Conservation (phyloP, 1,139 yeast genomes). For the Debaryomyces sp. region DNA sequence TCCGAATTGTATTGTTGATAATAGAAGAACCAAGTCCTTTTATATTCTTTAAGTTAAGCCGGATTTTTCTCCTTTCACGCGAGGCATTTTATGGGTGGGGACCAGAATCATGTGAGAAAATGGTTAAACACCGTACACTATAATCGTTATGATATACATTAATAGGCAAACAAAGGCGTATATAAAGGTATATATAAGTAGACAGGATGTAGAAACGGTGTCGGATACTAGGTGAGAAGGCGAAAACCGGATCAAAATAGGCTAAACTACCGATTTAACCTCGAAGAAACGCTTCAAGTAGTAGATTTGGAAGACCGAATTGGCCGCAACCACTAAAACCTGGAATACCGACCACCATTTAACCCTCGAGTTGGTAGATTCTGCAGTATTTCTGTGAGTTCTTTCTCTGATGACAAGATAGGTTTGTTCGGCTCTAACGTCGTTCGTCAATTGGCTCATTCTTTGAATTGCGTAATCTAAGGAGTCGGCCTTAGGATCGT, state of each 20-base stretch:
- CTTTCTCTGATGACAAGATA: constrained; percentile 95
- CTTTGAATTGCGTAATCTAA: constrained; percentile 84
- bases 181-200: constrained; percentile 1
- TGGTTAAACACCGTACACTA: background rate
- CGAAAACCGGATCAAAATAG: background rate
- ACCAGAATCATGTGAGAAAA: constrained; percentile 7
- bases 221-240: background rate
- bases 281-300: constrained; percentile 94
- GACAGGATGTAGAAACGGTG: background rate
- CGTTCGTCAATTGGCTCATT: constrained; percentile 75
- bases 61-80: constrained; percentile 3
- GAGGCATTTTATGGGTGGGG: constrained; percentile 7
- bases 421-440: constrained; percentile 88
- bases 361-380: constrained; percentile 93
- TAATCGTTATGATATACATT: background rate
- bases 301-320: constrained; percentile 90
- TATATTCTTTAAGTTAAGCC: background rate
- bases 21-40: background rate
- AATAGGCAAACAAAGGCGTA: background rate
- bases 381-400: constrained; percentile 98
- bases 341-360: constrained; percentile 98
- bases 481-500: constrained; percentile 79
- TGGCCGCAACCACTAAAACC: constrained; percentile 78
- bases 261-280: constrained; percentile 82
- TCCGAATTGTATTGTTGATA: background rate